Base-by-base conservation (phyloP, 2,329 filamentous ascomycete genomes). In the Colletotrichum melonis region DNA sequence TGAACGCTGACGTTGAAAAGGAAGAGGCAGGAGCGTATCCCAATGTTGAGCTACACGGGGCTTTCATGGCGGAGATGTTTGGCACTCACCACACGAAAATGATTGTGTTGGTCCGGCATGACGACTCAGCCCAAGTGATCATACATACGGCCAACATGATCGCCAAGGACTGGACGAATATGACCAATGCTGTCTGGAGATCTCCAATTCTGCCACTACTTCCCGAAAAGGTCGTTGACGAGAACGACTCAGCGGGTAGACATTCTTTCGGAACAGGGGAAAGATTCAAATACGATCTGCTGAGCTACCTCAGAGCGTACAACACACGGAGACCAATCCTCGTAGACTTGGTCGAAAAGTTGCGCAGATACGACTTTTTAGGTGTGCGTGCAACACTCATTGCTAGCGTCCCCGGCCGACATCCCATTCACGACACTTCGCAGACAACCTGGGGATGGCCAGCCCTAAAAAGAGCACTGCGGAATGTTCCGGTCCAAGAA, bases 141-240 rank as follows among this genome's bases (percentile, higher is more conserved):
- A 95, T 98, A 35, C 94, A 97, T 77, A 98, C 95, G 0, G 94
- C 95, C 22, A 98, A 98, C 77, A 95, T 97, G 92, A 96, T 97
- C n/a, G 79, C 88, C 4, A 91, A 92, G 68, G 95, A 98, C 80
- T 98, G 95, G 95, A 89, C 87, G 1, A 97, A 97, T 77, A 94
- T 97, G 93, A 93, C 92, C 1, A 95, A 98, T 80, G 94, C 91
- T 1, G 89, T 94, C 5, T 98, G 95, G 95, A 86, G 84, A 63
- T 96, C 94, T 0, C 94, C 94, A 0, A 79, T 89, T 1, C 88
- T 97, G 1, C 91, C 93, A 1, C 81, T 89, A 1, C 62, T 84
- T 9, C 28, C 69, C 30, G 30, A 68, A 24, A 42, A 65, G 16
- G 49, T 66, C 6, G 49, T 66, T 9, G 49, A 56, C 6, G 52